A percentile compares a stretch with the other conserved stretches of the same genome.
These are phyloP conservation scores for Cerioporus squamosus DNA, from an alignment of 1,284 basidiomycete species.

Conservation along the genomic window DNA sequence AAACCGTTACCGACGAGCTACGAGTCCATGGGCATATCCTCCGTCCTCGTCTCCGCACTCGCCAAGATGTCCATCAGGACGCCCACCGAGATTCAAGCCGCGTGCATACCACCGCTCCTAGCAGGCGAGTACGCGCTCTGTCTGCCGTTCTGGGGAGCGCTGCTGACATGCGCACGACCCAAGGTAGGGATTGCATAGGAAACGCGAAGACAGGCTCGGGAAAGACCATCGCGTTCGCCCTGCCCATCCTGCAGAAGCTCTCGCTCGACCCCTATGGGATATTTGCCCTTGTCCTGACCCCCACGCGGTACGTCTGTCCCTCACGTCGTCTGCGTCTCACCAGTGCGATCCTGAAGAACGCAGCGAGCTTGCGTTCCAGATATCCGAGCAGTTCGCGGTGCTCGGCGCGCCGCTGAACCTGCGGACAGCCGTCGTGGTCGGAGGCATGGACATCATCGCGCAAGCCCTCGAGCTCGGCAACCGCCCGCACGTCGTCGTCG, in stretches of 20 bases:
- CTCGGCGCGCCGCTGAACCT: constrained; percentile 84
- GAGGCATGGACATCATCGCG: constrained; percentile 98
- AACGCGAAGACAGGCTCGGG: constrained; percentile 98
- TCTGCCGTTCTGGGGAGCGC: background rate
- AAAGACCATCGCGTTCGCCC: constrained; percentile 96
- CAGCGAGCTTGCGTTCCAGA: constrained; percentile 96
- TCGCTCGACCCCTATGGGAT: constrained; percentile 92
- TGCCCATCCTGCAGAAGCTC: constrained; percentile 93
- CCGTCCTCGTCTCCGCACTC: constrained; percentile 73
- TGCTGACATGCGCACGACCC: constrained; percentile 24
- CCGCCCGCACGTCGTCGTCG: constrained; percentile 93
- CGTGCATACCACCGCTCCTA: constrained; percentile 89
- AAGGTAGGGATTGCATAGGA: constrained; percentile 93
- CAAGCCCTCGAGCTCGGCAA: constrained; percentile 89
- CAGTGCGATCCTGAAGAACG: background rate
- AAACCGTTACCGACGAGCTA: constrained; percentile 50
- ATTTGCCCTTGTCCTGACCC: constrained; percentile 92
- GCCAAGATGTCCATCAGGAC: constrained; percentile 82
- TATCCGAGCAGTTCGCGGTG: constrained; percentile 94
- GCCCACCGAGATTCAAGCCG: constrained; percentile 90
- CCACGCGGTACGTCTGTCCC: constrained; percentile 80
- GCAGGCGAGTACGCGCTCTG: constrained; percentile 54
- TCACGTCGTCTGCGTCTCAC: too few relatives aligned
- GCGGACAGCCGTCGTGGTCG: constrained; percentile 89
- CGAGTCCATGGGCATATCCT: constrained; percentile 74